Evolutionary conservation across 2,329 filamentous ascomycete species (phyloP).

Genomic region (Truncatella angustata): DNA sequence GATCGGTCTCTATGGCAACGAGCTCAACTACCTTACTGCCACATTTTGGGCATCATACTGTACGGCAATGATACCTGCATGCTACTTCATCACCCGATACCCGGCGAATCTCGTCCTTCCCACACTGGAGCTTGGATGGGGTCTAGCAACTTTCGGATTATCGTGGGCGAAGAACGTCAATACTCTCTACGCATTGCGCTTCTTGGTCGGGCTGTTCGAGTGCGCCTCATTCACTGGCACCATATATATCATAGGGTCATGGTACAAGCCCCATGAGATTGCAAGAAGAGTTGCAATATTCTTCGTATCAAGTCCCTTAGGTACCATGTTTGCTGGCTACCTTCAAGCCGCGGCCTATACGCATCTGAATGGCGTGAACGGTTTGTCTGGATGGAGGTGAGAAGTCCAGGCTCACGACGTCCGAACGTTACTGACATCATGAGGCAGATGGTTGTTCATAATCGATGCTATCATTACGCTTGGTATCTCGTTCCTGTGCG

Average conservation of each 20-base stretch:
- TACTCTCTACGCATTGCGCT: constrained; percentile 33
- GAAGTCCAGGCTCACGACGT: no score
- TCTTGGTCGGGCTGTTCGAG: constrained; percentile 32
- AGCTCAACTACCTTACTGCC: constrained; percentile 29
- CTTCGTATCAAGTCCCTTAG: constrained; percentile 48
- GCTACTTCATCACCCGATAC: constrained; percentile 35
- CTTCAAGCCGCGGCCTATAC: constrained; percentile 54
- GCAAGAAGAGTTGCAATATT: constrained; percentile 49
- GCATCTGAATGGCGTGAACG: constrained; percentile 47
- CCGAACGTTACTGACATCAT: background rate
- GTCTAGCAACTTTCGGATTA: constrained; percentile 27
- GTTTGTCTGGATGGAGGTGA: constrained; percentile 46
- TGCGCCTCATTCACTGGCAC: constrained; percentile 26
- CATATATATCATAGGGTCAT: constrained; percentile 34
- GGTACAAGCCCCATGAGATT: constrained; percentile 33
- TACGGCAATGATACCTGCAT: constrained; percentile 37
- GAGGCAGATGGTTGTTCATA: constrained; percentile 49
- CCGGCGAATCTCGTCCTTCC: constrained; percentile 32
- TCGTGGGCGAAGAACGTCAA: constrained; percentile 29
- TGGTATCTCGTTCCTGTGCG: constrained; percentile 45
- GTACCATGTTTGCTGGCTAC: constrained; percentile 50
- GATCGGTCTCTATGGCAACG: constrained; percentile 30
- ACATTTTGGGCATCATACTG: constrained; percentile 37
- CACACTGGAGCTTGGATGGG: constrained; percentile 29
- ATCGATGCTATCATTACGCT: constrained; percentile 59